A percentile compares a stretch with the other conserved stretches of the same genome.
phyloP scores from a whole-genome alignment of 352 stramenopile genomes.

The Phytophthora constricta region DNA sequence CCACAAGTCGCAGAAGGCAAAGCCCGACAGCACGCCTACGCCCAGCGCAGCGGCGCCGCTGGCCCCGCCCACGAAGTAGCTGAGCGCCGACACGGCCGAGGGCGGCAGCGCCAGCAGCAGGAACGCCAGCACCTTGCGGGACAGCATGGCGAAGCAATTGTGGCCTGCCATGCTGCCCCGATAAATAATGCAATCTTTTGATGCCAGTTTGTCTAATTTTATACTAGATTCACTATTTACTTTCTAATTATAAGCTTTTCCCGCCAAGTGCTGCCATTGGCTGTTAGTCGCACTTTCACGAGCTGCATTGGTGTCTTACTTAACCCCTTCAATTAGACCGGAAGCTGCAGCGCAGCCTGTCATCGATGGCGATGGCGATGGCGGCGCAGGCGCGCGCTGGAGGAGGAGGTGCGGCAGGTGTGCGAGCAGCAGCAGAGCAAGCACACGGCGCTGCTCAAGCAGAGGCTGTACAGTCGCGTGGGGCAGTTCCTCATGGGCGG shows the following conservation, averaged over 20 bases:
- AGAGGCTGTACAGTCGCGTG: constrained; percentile 78
- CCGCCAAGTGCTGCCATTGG: constrained; percentile 26
- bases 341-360: too few species aligned
- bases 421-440: constrained; percentile 44
- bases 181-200: constrained; percentile 17
- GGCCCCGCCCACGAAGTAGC: constrained; percentile 29
- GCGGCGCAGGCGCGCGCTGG: constrained; percentile 47
- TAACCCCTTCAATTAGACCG: not conserved
- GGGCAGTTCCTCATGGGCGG: constrained; percentile 80
- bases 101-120: constrained; percentile 57
- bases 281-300: not conserved
- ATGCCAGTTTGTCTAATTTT: too few species aligned
- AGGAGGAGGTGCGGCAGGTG: constrained; percentile 44
- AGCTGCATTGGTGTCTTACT: constrained; percentile 7
- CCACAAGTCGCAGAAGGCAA: constrained; percentile 79
- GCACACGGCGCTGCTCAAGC: constrained; percentile 55
- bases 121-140: constrained; percentile 55
- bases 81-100: constrained; percentile 38
- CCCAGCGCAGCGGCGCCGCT: constrained; percentile 33
- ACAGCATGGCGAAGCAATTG: constrained; percentile 24
- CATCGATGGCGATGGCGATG: constrained; percentile 26
- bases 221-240: not conserved
- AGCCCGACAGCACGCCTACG: constrained; percentile 54
- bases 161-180: constrained; percentile 11
- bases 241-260: too few species aligned